Percentiles rank a stretch among this genome's conserved stretches.
These are phyloP conservation scores for Phaseolus lunatus DNA, from an alignment of 306 rosid species.

Conservation along the genomic window DNA sequence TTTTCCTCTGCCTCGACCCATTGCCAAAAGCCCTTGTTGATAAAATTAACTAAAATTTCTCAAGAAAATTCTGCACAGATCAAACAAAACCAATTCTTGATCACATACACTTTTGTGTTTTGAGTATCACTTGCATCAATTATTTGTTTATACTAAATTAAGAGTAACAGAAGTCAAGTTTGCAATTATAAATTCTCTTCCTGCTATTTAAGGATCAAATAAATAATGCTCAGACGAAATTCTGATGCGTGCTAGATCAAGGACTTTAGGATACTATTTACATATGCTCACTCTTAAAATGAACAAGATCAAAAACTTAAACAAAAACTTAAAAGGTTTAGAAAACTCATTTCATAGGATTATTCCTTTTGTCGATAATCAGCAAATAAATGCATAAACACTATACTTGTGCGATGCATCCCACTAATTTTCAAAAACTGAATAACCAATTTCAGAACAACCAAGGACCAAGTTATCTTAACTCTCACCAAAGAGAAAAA, in stretches of 20 bases:
- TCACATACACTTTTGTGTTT: conserved; percentile 11
- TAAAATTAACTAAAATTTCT: conserved; percentile 40
- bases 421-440: conserved; percentile 21
- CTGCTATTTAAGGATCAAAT: conserved; percentile 27
- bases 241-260: conserved; percentile 29
- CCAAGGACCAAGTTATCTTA: conserved; percentile 32
- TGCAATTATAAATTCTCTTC: conserved; percentile 13
- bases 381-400: conserved; percentile 16
- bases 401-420: conserved; percentile 26
- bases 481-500: conserved; percentile 36
- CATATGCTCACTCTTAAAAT: conserved; percentile 27
- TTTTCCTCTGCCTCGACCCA: conserved; percentile 82
- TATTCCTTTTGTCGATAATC: conserved; percentile 20
- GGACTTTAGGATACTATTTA: conserved; percentile 23
- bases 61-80: conserved; percentile 47
- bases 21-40: conserved; percentile 40
- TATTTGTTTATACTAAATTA: conserved; percentile 7
- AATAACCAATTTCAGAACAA: conserved; percentile 27
- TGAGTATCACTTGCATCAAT: conserved; percentile 30
- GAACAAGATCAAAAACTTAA: conserved; percentile 25
- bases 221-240: conserved; percentile 23
- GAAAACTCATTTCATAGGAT: conserved; percentile 15
- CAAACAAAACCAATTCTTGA: conserved; percentile 37
- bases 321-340: background rate
- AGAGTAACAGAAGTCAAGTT: conserved; percentile 15